Conservation (phyloP, 768 basidiomycete genomes). For the Kwoniella botswanensis region DNA sequence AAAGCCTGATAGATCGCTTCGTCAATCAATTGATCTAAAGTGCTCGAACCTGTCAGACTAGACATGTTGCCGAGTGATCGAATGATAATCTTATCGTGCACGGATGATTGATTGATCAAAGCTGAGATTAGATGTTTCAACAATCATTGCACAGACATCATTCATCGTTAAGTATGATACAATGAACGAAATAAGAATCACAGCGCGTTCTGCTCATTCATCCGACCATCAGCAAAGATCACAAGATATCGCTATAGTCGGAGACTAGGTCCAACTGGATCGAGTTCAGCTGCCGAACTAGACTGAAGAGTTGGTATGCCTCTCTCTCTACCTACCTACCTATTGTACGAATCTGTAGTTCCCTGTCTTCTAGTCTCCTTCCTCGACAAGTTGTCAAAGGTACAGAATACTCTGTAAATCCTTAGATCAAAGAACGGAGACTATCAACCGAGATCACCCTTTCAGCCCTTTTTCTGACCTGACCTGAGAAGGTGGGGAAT, state of each 20-base stretch:
- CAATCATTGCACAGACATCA: not conserved
- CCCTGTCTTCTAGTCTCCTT: too few relatives aligned
- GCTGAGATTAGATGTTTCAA: not conserved
- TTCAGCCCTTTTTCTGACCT: not conserved
- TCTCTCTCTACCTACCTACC: too few relatives aligned
- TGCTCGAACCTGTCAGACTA: not conserved
- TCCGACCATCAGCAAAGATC: too few relatives aligned
- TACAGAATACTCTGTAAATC: not conserved
- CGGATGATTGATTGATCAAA: not conserved
- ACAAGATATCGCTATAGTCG: too few relatives aligned
- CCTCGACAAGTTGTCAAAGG: too few relatives aligned
- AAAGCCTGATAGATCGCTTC: constrained; percentile 15
- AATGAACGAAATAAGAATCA: too few relatives aligned
- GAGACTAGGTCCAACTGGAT: too few relatives aligned
- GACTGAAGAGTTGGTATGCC: too few relatives aligned
- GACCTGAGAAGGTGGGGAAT: too few relatives aligned
- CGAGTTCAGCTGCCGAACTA: too few relatives aligned
- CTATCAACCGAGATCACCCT: not conserved
- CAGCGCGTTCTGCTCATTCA: too few relatives aligned
- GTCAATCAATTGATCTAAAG: constrained; percentile 4
- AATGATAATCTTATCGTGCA: not conserved
- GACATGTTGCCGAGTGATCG: not conserved
- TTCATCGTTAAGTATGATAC: not conserved
- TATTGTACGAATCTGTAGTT: too few relatives aligned
- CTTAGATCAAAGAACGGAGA: not conserved